Conservation (phyloP, 768 basidiomycete species). For the Kwoniella botswanensis region DNA sequence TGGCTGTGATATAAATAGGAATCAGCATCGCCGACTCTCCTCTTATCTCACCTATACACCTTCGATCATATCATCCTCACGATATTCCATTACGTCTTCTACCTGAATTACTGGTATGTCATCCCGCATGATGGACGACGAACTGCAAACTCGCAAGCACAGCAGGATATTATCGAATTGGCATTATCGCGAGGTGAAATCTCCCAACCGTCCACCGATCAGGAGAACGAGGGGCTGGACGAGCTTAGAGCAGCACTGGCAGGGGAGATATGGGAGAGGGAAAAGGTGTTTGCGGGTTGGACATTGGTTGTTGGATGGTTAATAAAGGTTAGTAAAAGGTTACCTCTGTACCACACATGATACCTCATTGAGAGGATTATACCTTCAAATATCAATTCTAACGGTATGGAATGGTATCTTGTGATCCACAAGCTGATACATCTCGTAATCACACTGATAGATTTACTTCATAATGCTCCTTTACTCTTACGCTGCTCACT, state of each 20-base stretch:
- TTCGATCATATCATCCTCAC: conserved; percentile 90
- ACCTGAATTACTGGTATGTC: conserved; percentile 82
- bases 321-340: conserved; percentile 69
- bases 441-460: conserved; percentile 59
- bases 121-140: conserved; percentile 88
- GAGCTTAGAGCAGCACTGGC: conserved; percentile 75
- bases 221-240: conserved; percentile 64
- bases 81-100: conserved; percentile 90
- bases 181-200: conserved; percentile 59
- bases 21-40: conserved; percentile 78
- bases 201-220: conserved; percentile 62
- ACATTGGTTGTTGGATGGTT: conserved; percentile 85
- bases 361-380: too few species aligned
- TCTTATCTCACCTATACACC: conserved; percentile 89
- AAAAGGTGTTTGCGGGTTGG: conserved; percentile 78
- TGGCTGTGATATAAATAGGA: conserved; percentile 65
- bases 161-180: conserved; percentile 75
- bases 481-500: conserved; percentile 91
- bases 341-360: too few species aligned
- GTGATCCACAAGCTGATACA: not conserved
- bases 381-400: not conserved
- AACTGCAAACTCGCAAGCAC: conserved; percentile 81
- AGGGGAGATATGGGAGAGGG: conserved; percentile 81
- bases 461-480: conserved; percentile 87
- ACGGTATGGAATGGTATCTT: not conserved